phyloP scores from a whole-genome alignment of 306 rosid genomes.

The Astragalus membranaceus region DNA sequence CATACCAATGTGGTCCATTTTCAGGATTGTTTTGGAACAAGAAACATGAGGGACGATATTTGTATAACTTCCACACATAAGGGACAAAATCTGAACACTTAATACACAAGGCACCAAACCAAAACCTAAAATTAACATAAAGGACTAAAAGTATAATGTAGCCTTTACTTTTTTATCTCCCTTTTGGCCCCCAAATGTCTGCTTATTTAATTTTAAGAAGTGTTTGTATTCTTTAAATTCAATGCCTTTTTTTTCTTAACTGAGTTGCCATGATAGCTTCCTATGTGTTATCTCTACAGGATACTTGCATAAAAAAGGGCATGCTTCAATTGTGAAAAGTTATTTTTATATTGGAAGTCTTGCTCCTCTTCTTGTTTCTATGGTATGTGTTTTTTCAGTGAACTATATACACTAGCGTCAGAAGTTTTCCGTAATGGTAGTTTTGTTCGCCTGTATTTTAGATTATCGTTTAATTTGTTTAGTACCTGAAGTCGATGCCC shows the following conservation, averaged over 20 bases:
- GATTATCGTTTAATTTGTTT: background rate
- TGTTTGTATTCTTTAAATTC: background rate
- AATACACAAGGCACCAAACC: too few relatives aligned
- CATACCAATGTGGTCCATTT: too few relatives aligned
- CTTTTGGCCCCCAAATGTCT: background rate
- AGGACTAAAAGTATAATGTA: too few relatives aligned
- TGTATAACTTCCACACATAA: too few relatives aligned
- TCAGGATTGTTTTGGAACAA: too few relatives aligned
- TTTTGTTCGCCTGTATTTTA: constrained; percentile 1
- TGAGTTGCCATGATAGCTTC: constrained; percentile 9
- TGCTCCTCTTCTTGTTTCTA: constrained; percentile 28
- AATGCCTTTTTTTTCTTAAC: background rate
- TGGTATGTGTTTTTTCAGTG: constrained; percentile 29
- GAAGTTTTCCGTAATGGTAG: background rate
- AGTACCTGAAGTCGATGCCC: background rate
- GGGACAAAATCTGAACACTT: too few relatives aligned
- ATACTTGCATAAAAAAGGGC: constrained; percentile 32
- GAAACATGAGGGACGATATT: too few relatives aligned
- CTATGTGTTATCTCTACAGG: constrained; percentile 39
- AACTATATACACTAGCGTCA: constrained; percentile 9
- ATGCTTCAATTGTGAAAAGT: constrained; percentile 32
- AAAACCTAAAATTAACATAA: too few relatives aligned
- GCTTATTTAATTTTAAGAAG: background rate
- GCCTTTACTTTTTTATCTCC: background rate
- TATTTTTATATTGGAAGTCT: constrained; percentile 32